Base-by-base conservation (phyloP, 768 basidiomycete species). In the Psilocybe cubensis region DNA sequence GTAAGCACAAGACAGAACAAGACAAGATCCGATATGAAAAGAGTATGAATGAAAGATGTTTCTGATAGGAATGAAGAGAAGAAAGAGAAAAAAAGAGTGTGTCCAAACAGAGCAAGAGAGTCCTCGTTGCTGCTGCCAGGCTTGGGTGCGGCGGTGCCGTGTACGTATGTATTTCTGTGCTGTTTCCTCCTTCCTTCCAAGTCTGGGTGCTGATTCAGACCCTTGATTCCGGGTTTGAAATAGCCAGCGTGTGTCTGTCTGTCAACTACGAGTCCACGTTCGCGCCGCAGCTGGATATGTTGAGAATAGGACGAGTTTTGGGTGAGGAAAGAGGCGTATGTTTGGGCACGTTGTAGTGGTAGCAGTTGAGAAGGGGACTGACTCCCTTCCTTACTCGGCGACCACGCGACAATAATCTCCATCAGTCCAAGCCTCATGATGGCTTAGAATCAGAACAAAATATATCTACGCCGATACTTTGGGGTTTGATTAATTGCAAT, bases 71-170 rank as follows among this genome's bases (percentile, higher is more conserved):
- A 12, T 18, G 42, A 31, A 33, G 14, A 18, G 41, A 44, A 41
- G 28, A 48, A 52, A 24, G 43, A 58, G 14, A 27, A n/a, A 47
- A 41, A 40, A 50, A 38, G 28, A 14, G 28, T 14, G 44, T 51
- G 14, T 38, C 12, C 7, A 38, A 17, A 14, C 35, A 38, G 35
- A n/a, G n/a, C n/a, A n/a, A n/a, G 11, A 14, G 35, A 11, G 10
- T 41, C 51, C 51, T 59, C 51, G 57, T 59, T 52, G 50, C 41
- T 40, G 46, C 41, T 33, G 55, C 41, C 21, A 56, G 55, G 55
- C 55, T 12, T 21, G 52, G 20, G 38, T 31, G 21, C 29, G 24
- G 42, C 41, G n/a, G n/a, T n/a, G n/a, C n/a, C n/a, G 23, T 20
- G 33, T 46, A 17, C 44, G 10, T 52, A n/a, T 45, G 29, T 40